Base-by-base conservation (phyloP, 2,329 filamentous ascomycete species). In the Colletotrichum tabaci region DNA sequence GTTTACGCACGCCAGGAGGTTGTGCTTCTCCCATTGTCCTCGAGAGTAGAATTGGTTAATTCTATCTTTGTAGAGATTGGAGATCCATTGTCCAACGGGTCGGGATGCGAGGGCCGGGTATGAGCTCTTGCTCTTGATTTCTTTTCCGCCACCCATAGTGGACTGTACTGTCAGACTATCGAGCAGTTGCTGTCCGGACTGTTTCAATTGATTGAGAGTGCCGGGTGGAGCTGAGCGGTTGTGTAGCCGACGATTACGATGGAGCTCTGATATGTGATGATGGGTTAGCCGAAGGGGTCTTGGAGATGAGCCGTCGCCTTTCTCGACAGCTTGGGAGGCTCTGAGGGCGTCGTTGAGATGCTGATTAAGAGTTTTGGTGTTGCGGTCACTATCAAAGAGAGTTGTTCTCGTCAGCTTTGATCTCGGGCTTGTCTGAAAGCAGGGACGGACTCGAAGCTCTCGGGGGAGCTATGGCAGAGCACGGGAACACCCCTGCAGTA, bases 31-130 rank as follows among this genome's bases (percentile, higher is more conserved):
- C 84, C 95, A 97, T 82, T 97, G 94, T 61, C 95, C 95, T 58
- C 85, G 86, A 72, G 89, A 89, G 72, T 94, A 95, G 83, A 98
- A 98, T 77, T 93, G 92, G 73, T 88, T 87, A 79, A 98, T 91
- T 65, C 96, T 92, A 76, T 94, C 91, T 78, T 91, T 92, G 84
- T 98, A 97, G 82, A 98, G 94, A 80, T 89, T 90, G 76, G 91
- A 88, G 81, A 98, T 98, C 80, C 93, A 90, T 83, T 96, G 93
- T 74, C 94, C 94, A 64, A 91, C 87, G 23, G 89, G 89, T 71
- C 81, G 83, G 40, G 83, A 79, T 40, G 86, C 87, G 74, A 85
- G 85, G 70, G 84, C 74, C n/a, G 88, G 87, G 74, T 89, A 90
- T 74, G 86, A 84, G 80, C 81, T 80, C 77, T 82, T 78, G 74